Base-by-base conservation (phyloP, 495 filamentous ascomycete genomes). In the Aspergillus egyptiacus region DNA sequence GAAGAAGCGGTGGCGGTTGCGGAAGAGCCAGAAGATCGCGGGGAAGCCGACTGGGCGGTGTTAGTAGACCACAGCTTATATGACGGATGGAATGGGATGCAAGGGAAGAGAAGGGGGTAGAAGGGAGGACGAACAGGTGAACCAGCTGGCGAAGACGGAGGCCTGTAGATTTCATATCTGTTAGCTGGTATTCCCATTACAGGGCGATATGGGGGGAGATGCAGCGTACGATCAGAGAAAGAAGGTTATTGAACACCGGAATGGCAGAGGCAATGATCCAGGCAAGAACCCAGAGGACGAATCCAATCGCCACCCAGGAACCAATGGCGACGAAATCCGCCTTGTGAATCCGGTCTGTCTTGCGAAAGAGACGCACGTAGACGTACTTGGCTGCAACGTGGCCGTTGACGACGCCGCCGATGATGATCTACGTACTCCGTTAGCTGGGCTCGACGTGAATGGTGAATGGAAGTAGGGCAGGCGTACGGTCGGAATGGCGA, bases 201-300 rank as follows among this genome's bases (percentile, higher is more conserved):
- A 20, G 23, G 11, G 25, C 14, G 28, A n/a, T 6, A 19, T 27
- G 9, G 18, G n/a, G n/a, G 42, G 22, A 20, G 20, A n/a, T 5
- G 19, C n/a, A 14, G 50, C 51, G 18, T 46, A 63, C 57, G 18
- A 76, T 70, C 47, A 80, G 46, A 40, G 70, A 70, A 24, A 89
- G 63, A 38, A 89, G 58, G 32, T 82, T 73, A 51, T 74, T 80
- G 68, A 89, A 89, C 50, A 85, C 79, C 0, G 86, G 86, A 30
- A 89, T 84, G 11, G 81, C 77, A 52, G 83, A 78, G 22, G 84
- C 84, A 56, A 90, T 83, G 27, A 88, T 61, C 80, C 82, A 89
- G 6, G 83, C 80, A 18, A 86, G 55, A 15, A 83, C 42, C 64
- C 84, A 87, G 46, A 85, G 70, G 32, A 55, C 46, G 5, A 74